phyloP scores from a whole-genome alignment of 1,284 basidiomycete genomes.

The Heterobasidion occidentale region DNA sequence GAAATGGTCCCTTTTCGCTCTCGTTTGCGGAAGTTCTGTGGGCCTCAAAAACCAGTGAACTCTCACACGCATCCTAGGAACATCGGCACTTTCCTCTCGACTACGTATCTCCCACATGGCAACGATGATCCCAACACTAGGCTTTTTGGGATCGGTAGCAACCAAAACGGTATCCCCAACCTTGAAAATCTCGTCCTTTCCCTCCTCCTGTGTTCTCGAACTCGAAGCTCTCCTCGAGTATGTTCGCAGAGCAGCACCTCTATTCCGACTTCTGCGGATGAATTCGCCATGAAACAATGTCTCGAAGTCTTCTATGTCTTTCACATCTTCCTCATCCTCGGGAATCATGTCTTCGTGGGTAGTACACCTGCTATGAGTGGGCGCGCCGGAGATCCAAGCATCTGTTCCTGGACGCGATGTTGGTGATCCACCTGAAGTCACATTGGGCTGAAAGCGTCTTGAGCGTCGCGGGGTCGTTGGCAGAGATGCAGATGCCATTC shows the following conservation, averaged over 20 bases:
- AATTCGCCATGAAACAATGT: not conserved
- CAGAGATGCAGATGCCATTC: not conserved
- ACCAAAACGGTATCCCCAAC: constrained; percentile 63
- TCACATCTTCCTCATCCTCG: not conserved
- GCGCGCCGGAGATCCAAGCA: constrained; percentile 8
- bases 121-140: constrained; percentile 58
- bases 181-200: constrained; percentile 26
- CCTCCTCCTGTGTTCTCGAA: not conserved
- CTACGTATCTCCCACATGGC: constrained; percentile 52
- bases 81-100: constrained; percentile 11
- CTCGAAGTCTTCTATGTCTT: not conserved
- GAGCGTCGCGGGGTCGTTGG: constrained; percentile 18
- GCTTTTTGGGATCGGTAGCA: constrained; percentile 39
- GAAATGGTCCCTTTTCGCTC: constrained; percentile 46
- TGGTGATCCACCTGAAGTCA: constrained; percentile 2
- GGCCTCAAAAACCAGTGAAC: constrained; percentile 70
- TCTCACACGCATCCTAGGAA: constrained; percentile 37
- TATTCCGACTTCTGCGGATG: constrained; percentile 2
- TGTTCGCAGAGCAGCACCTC: not conserved
- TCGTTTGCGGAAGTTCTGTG: constrained; percentile 44
- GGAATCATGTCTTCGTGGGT: constrained; percentile 10
- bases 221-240: not conserved
- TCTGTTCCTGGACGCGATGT: not conserved
- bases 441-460: constrained; percentile 20
- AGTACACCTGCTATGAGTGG: constrained; percentile 13